phyloP scores from a whole-genome alignment of 352 stramenopile species.

The Pythium rishiriense region DNA sequence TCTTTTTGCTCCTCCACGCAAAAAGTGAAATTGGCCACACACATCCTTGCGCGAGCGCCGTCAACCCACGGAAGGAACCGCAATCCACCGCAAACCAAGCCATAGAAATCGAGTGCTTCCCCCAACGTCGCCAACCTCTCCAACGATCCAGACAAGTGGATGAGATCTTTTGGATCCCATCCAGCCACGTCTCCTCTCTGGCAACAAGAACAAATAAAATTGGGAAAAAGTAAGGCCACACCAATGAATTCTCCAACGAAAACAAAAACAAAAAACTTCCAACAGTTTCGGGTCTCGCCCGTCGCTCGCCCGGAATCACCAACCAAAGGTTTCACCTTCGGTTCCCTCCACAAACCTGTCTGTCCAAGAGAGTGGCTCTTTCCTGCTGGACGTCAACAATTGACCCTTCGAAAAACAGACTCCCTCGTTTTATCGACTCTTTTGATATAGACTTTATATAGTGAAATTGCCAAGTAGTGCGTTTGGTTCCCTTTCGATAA shows the following conservation, averaged over 20 bases:
- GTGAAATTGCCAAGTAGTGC: background rate
- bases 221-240: background rate
- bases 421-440: background rate
- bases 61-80: background rate
- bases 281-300: background rate
- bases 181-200: background rate
- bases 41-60: background rate
- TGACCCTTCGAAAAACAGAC: conserved; percentile 2
- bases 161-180: background rate
- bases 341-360: background rate
- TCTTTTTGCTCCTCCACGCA: background rate
- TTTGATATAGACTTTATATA: background rate
- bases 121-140: background rate
- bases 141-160: background rate
- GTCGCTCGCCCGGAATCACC: too few relatives aligned
- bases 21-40: background rate
- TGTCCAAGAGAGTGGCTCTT: background rate
- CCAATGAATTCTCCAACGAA: background rate
- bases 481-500: background rate
- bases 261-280: background rate
- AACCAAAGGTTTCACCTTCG: background rate
- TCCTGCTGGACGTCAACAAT: conserved; percentile 12
- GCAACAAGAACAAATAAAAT: background rate
- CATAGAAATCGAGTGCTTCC: background rate
- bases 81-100: background rate